A percentile compares a stretch with the other conserved stretches of the same genome.
phyloP scores from a whole-genome alignment of 1,284 basidiomycete species.

The Cystobasidiaceae sp. region DNA sequence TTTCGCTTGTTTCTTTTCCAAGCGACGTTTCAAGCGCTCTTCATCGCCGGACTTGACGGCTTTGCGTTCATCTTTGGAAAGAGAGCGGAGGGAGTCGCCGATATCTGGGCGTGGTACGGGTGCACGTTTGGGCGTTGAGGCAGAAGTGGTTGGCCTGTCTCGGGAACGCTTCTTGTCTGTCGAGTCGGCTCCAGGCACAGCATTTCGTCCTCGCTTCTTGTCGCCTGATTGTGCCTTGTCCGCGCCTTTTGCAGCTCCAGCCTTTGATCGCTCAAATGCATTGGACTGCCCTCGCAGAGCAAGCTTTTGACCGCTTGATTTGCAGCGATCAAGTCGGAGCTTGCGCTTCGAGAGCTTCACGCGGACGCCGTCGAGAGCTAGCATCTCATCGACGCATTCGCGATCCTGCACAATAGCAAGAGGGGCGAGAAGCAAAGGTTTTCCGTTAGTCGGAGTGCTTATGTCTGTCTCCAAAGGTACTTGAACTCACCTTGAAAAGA shows the following conservation, averaged over 20 bases:
- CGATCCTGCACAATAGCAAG: constrained; percentile 58
- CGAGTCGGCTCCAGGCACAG: background rate
- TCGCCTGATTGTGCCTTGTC: background rate
- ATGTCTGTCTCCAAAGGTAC: constrained; percentile 31
- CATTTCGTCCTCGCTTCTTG: constrained; percentile 9
- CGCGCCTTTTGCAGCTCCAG: too few species aligned
- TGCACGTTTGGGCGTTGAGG: constrained; percentile 8
- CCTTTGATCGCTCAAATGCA: constrained; percentile 39
- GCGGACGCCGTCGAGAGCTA: constrained; percentile 65
- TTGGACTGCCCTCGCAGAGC: too few species aligned
- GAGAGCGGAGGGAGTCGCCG: constrained; percentile 65
- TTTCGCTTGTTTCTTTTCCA: constrained; percentile 60
- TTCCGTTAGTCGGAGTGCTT: too few species aligned
- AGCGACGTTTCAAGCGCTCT: constrained; percentile 69
- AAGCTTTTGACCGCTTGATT: constrained; percentile 16
- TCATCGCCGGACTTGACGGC: constrained; percentile 67
- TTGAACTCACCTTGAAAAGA: constrained; percentile 66
- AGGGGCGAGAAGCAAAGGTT: too few species aligned
- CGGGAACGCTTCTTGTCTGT: background rate
- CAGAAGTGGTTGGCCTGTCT: background rate
- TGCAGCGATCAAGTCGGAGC: constrained; percentile 58
- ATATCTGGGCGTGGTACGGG: constrained; percentile 47
- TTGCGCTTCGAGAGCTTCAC: constrained; percentile 86
- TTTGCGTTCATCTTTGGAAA: constrained; percentile 83
- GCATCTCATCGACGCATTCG: constrained; percentile 79